Percentiles rank a stretch among this genome's conserved stretches.
phyloP scores from a whole-genome alignment of 495 filamentous ascomycete species.

The Aspergillus taichungensis region DNA sequence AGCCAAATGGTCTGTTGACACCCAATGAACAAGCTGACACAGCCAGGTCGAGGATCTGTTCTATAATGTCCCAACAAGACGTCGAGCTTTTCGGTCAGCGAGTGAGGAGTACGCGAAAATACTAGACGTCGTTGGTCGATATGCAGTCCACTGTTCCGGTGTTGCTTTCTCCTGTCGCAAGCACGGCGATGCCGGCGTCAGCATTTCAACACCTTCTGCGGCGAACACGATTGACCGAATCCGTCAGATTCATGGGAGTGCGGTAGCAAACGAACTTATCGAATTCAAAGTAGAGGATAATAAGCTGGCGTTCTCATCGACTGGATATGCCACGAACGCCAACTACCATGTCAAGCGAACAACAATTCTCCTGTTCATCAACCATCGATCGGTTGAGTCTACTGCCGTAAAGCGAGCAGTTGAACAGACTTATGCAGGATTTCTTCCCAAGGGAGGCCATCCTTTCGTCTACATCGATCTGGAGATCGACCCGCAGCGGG shows the following conservation, averaged over 20 bases:
- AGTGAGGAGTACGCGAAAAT: conserved; percentile 98
- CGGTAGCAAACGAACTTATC: conserved; percentile 84
- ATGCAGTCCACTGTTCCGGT: conserved; percentile 86
- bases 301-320: conserved; percentile 73
- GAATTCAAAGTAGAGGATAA: conserved; percentile 64
- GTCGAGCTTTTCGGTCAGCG: conserved; percentile 80
- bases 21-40: conserved; percentile 3
- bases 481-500: conserved; percentile 84
- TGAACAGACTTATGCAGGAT: conserved; percentile 83
- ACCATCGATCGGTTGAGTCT: conserved; percentile 94
- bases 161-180: conserved; percentile 97
- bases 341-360: conserved; percentile 95
- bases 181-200: conserved; percentile 74
- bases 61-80: conserved; percentile 86
- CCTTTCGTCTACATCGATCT: conserved; percentile 91
- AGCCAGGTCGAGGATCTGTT: conserved; percentile 85
- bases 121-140: conserved; percentile 85
- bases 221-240: conserved; percentile 74
- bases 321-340: conserved; percentile 81
- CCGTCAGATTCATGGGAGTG: conserved; percentile 77
- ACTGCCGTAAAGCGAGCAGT: conserved; percentile 79
- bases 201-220: conserved; percentile 65
- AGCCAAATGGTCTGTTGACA: background rate
- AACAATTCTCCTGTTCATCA: conserved; percentile 87
- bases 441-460: conserved; percentile 90